Conservation (phyloP, 176 grass and related monocot genomes). For the Thinopyrum elongatum region DNA sequence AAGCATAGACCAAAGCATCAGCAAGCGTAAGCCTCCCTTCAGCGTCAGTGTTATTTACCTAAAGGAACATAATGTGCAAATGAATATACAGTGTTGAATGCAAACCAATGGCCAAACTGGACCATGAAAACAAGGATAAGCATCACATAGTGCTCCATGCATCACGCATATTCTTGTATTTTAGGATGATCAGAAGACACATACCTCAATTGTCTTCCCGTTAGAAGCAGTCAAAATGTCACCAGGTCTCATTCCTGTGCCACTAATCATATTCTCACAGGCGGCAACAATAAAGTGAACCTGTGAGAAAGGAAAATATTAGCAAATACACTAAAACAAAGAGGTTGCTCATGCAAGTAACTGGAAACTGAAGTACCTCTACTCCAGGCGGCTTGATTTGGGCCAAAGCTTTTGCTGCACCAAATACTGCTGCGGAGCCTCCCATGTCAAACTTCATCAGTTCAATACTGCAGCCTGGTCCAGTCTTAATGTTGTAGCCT, state of each 20-base stretch:
- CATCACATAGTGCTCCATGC: not conserved
- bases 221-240: slow-evolving; percentile 98
- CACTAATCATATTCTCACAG: slow-evolving; percentile 99
- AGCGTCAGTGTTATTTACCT: slow-evolving; percentile 99
- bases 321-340: not conserved
- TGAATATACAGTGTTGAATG: not conserved
- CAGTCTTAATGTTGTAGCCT: slow-evolving; percentile 99
- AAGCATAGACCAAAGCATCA: slow-evolving; percentile 94
- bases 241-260: slow-evolving; percentile 97
- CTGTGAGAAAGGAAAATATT: slow-evolving; percentile 30
- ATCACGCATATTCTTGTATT: not conserved
- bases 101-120: not conserved
- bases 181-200: not conserved
- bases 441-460: slow-evolving; percentile 99
- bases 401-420: slow-evolving; percentile 93
- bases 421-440: slow-evolving; percentile 88
- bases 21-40: slow-evolving; percentile 99
- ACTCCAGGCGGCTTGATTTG: slow-evolving; percentile 94
- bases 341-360: not conserved
- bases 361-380: slow-evolving; percentile 55
- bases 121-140: not conserved
- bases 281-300: slow-evolving; percentile 98
- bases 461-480: slow-evolving; percentile 83
- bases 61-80: slow-evolving; percentile 8
- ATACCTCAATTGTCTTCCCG: slow-evolving; percentile 96